Evolutionary conservation across 306 rosid genomes (phyloP), one percentile per base, ranked within the genome.

Genomic region (Acacia acuminata): DNA sequence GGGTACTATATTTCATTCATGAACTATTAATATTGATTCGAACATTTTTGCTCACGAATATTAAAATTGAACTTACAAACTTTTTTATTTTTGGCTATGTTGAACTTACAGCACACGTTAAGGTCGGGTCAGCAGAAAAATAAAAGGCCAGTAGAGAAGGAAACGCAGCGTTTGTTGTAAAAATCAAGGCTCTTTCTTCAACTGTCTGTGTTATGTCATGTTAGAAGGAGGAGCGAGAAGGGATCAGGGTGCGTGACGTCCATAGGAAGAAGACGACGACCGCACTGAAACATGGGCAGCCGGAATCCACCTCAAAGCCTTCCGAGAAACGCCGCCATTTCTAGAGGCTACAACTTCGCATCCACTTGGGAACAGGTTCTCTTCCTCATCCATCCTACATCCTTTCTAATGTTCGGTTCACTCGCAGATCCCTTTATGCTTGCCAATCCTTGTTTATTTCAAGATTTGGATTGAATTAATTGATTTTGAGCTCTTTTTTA

Each of bases 321-420:
- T 85, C 90, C 90, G 1, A 94, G 87, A 83, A 94, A 96, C 25
- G 99, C 91, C 30, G 98, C 98, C 73, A 80, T 91, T 89, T 90
- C 99, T 73, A 94, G 70, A 66, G 94, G 99, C 78, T 94, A 94
- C 93, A 92, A 92, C 88, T 96, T 96, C 88, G 90, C 97, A 66
- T 90, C 97, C 82, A 83, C 90, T 76, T 96, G 99, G 99, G 98
- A 96, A 76, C 97, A 91, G 93, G 99, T 92, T 22, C 50, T 10
- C 24, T 51, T 3, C 53, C 74, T 43, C 60, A 68, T 6, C 5
- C 38, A 63, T 20, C 45, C 2, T 60, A 5, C 5, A 14, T 27
- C 20, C 72, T 17, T 66, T 67, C 48, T 19, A 55, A 40, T 15
- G 20, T 4, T 70, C 22, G 32, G 4, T 80, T 64, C 13, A 67